A percentile compares a stretch with the other conserved stretches of the same genome.
These are phyloP conservation scores for Paxillus ammoniavirescens DNA, from an alignment of 768 basidiomycete species.

Conservation along the genomic window DNA sequence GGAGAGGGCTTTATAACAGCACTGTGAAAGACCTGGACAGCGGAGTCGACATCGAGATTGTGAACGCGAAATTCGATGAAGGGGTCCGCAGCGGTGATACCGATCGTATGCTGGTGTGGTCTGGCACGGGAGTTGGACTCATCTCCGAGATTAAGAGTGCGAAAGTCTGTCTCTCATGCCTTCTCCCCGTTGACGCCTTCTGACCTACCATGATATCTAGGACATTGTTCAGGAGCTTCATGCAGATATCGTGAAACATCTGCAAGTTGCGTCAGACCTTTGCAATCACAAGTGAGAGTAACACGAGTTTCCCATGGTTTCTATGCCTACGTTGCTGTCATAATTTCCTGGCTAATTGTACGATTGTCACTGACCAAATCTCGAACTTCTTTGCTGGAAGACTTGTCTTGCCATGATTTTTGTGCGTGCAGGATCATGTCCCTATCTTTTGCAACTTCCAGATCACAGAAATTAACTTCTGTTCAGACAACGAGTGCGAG, in stretches of 20 bases:
- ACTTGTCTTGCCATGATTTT: neutral
- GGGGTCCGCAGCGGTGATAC: constrained; percentile 45
- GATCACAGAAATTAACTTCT: neutral
- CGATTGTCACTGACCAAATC: neutral
- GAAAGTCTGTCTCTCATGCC: constrained; percentile 30
- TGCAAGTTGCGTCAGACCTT: constrained; percentile 30
- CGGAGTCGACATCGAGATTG: constrained; percentile 41
- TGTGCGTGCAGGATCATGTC: neutral
- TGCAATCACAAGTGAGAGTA: constrained; percentile 16
- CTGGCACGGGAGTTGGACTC: constrained; percentile 62
- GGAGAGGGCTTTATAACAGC: constrained; percentile 44
- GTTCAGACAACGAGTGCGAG: too few relatives aligned
- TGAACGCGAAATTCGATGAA: constrained; percentile 45
- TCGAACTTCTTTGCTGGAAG: neutral
- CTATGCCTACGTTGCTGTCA: too few relatives aligned
- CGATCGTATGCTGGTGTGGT: constrained; percentile 61
- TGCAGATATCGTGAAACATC: constrained; percentile 39
- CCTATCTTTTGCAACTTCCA: neutral
- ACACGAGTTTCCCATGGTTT: neutral
- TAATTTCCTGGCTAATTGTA: neutral
- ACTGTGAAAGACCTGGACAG: constrained; percentile 57
- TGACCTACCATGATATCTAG: constrained; percentile 32
- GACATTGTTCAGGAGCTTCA: constrained; percentile 55
- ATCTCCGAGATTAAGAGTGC: constrained; percentile 45
- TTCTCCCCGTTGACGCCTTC: neutral